Evolutionary conservation across 2,329 filamentous ascomycete genomes (phyloP).

Genomic region (Colletotrichum sublineola): DNA sequence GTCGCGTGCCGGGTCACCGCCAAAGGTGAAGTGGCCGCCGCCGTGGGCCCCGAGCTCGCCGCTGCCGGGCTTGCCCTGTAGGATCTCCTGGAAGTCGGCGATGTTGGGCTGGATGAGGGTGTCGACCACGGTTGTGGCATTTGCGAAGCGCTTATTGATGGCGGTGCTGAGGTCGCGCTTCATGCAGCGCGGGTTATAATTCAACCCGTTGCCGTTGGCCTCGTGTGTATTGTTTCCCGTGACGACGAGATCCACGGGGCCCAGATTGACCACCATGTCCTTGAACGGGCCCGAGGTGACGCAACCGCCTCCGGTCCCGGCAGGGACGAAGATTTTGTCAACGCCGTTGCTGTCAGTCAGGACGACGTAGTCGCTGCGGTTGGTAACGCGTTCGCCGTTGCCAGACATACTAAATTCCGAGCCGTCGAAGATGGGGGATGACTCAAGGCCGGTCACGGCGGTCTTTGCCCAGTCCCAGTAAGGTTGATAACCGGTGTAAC

Average conservation of each 20-base stretch:
- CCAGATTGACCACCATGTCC: slow-evolving; percentile 56
- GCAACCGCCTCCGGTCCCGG: slow-evolving; percentile 69
- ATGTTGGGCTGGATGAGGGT: slow-evolving; percentile 55
- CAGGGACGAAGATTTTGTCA: slow-evolving; percentile 52
- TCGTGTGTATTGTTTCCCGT: slow-evolving; percentile 44
- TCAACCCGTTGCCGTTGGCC: slow-evolving; percentile 43
- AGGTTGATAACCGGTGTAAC: slow-evolving; percentile 56
- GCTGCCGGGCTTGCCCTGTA: slow-evolving; percentile 54
- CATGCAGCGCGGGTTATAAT: slow-evolving; percentile 60
- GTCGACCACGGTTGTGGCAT: slow-evolving; percentile 51
- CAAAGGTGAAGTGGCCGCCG: slow-evolving; percentile 38
- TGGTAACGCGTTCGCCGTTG: slow-evolving; percentile 54
- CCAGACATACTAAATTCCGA: slow-evolving; percentile 59
- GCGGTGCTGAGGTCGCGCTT: slow-evolving; percentile 51
- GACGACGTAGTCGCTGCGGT: slow-evolving; percentile 44
- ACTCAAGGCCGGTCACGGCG: slow-evolving; percentile 51
- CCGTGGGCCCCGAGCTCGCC: slow-evolving; percentile 46
- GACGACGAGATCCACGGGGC: slow-evolving; percentile 51
- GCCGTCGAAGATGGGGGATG: slow-evolving; percentile 63
- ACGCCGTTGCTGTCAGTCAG: slow-evolving; percentile 48
- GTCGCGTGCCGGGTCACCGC: slow-evolving; percentile 57
- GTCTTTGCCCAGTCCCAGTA: slow-evolving; percentile 63
- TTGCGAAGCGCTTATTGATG: slow-evolving; percentile 46
- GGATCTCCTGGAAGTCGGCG: slow-evolving; percentile 58
- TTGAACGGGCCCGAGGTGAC: slow-evolving; percentile 64